A percentile compares a stretch with the other conserved stretches of the same genome.
These are phyloP conservation scores for Hsuehochloa calcarea DNA, from an alignment of 176 grass and related monocot genomes.

Conservation along the genomic window DNA sequence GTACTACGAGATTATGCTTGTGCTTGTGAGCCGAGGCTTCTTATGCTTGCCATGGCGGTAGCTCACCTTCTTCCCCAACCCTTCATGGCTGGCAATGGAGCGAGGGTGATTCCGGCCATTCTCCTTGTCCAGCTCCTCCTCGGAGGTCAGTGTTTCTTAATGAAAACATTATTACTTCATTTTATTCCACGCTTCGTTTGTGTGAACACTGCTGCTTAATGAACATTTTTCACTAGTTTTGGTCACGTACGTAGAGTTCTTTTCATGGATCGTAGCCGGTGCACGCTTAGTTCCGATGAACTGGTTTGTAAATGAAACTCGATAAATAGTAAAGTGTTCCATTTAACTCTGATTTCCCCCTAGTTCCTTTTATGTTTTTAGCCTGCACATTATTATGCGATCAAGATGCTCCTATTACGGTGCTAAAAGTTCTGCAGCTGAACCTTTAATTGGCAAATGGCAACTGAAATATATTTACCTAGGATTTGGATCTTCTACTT, in stretches of 20 bases:
- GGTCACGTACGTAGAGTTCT: background rate
- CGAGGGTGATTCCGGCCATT: background rate
- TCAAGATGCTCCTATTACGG: no score
- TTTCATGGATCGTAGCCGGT: background rate
- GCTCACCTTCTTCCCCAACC: slow-evolving; percentile 19
- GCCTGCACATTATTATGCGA: no score
- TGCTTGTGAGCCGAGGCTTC: background rate
- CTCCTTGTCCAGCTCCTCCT: slow-evolving; percentile 18
- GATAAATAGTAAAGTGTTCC: background rate
- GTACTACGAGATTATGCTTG: background rate
- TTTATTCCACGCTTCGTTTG: background rate
- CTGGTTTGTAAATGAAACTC: background rate
- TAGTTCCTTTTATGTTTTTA: background rate
- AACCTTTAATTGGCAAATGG: no score
- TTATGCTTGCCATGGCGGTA: slow-evolving; percentile 9
- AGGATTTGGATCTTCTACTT: no score
- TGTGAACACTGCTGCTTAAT: background rate
- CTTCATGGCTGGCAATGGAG: background rate
- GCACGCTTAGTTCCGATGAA: background rate
- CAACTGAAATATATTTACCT: no score
- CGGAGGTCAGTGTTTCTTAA: background rate
- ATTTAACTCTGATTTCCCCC: background rate
- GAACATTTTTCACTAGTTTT: background rate
- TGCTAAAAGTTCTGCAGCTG: no score
- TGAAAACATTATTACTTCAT: background rate